Evolutionary conservation across 116 monocot species (phyloP), one percentile per base, ranked within the genome.

Genomic region (Phalaenopsis hybrid): DNA sequence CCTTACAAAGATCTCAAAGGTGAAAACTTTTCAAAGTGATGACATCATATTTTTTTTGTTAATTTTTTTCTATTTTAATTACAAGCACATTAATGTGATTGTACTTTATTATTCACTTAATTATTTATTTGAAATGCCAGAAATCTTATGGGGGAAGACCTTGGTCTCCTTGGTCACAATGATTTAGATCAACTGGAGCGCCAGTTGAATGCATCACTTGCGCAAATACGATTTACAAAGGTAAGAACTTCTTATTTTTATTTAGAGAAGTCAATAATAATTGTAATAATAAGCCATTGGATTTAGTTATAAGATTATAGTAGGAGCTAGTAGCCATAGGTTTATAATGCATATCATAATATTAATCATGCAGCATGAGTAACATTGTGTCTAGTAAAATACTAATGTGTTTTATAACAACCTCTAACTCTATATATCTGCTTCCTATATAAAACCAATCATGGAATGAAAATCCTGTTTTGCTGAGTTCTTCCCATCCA

Each of bases 71-170:
- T 33, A 37, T 37, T 37, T 3, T 37, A 2, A 37, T 6, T 31
- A 33, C 9, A 70, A 10, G 33, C 31, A 50, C 50, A 50, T 50
- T 50, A 50, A 50, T 37, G 50, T 50, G 10, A 69, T 69, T 69
- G 31, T 9, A 3, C 3, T 37, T 37, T 37, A 1, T 70, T 8
- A 70, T 28, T 28, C 28, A 28, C 28, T 28, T 28, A 28, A 28
- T 28, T 28, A 28, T 70, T 70, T 70, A 70, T 70, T 70, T 70
- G 50, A 50, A 50, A 25, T 70, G 3, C 31, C 13, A 88, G 88
- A 83, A 88, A 88, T 85, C 77, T 88, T 16, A 70, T 88, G 69
- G 88, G 88, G 18, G 88, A 88, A 49, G 88, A 88, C 77, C 78
- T 88, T 52, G 83, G 85, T 34, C 13, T 76, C 72, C 69, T 85